Evolutionary conservation across 108 stramenopile genomes (phyloP), one percentile per base, ranked within the genome.

Genomic region (Hondaea fermentalgiana): DNA sequence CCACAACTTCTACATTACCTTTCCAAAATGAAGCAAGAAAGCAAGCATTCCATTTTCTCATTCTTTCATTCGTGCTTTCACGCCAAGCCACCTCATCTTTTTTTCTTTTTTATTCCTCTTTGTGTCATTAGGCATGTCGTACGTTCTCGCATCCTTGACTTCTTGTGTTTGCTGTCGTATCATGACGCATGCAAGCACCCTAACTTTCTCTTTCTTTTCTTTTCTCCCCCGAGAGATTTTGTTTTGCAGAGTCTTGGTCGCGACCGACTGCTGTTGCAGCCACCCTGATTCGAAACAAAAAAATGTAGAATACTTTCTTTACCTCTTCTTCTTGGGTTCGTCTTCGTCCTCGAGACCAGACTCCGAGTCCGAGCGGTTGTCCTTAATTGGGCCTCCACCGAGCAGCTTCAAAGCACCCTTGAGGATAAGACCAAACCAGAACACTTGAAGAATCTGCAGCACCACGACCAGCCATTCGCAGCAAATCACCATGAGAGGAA

Each of bases 181-280:
- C 21, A n/a, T 19, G 1, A 59, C 19, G n/a, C 19, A 59, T n/a
- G 59, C 19, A 59, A 23, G n/a, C n/a, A 59, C 19, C 19, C 19
- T n/a, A 3, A 23, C 59, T 59, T 59, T 59, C n/a, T 69, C 64
- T 8, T 69, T 69, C 42, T 69, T 23, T 8, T 17, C 25, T 17
- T 42, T 42, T 57, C 0, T 57, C 55, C 55, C 35, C 2, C 1
- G 2, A 35, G 35, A 2, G 35, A 35, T 35, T 35, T 35, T 35
- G 35, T 35, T 35, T 35, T 35, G 35, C 35, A 35, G 35, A 35
- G 35, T 35, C 35, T 35, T 35, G 35, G 35, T 35, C 44, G 92
- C 44, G 88, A 21, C 71, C 94, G 45, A 71, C 87, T 19, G 95
- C 96, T 21, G 58, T 96, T 14, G 97, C 97, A 91, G 88, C 92